Percentiles rank a stretch among this genome's conserved stretches.
Evolutionary conservation across 2,329 filamentous ascomycete species (phyloP).

Genomic region (Drechmeria coniospora): DNA sequence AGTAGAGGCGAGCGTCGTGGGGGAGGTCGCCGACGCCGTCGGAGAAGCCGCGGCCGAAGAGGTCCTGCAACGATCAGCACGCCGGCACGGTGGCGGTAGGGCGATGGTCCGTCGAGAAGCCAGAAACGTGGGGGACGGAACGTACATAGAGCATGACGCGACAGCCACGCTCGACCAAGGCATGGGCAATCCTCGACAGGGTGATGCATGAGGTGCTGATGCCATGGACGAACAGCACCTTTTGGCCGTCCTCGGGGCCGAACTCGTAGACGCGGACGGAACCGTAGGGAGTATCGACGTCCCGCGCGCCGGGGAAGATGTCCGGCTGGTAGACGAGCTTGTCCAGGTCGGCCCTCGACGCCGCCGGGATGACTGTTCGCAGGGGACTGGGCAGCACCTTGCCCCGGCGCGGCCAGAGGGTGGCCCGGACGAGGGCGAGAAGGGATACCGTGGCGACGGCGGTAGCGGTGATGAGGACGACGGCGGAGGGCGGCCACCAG

Average conservation of each 20-base stretch:
- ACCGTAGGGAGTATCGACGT: slow-evolving; percentile 62
- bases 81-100: no score
- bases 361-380: slow-evolving; percentile 20
- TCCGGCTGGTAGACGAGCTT: slow-evolving; percentile 46
- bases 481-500: slow-evolving; percentile 8
- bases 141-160: slow-evolving; percentile 65
- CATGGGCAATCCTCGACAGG: slow-evolving; percentile 49
- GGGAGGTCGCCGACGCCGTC: slow-evolving; percentile 49
- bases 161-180: slow-evolving; percentile 52
- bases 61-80: slow-evolving; percentile 29
- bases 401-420: slow-evolving; percentile 24
- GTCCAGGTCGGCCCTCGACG: slow-evolving; percentile 20
- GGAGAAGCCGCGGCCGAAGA: slow-evolving; percentile 54
- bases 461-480: slow-evolving; percentile 22
- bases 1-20: slow-evolving; percentile 61
- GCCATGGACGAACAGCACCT: slow-evolving; percentile 66
- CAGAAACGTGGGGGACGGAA: slow-evolving; percentile 4
- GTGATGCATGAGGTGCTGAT: slow-evolving; percentile 72
- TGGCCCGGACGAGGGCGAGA: slow-evolving; percentile 16
- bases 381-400: slow-evolving; percentile 29
- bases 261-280: slow-evolving; percentile 69
- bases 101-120: not conserved
- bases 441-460: slow-evolving; percentile 25
- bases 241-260: slow-evolving; percentile 56
- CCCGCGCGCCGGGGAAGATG: slow-evolving; percentile 54